phyloP scores from a whole-genome alignment of 1,139 yeast species.

The Petasospora fabianii region DNA sequence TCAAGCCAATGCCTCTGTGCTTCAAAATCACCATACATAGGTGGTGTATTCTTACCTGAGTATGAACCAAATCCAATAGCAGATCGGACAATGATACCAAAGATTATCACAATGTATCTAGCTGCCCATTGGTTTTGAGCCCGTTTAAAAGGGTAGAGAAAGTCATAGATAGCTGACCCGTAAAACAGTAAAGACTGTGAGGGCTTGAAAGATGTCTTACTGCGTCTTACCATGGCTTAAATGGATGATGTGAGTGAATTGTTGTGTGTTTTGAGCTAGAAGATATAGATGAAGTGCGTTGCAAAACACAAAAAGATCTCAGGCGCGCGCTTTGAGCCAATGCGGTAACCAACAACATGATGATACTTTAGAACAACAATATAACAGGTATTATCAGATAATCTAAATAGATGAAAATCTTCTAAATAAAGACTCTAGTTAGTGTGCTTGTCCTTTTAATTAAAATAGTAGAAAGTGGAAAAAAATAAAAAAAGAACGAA shows the following conservation, averaged over 20 bases:
- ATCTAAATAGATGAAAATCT: neutral
- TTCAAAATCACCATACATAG: constrained; percentile 93
- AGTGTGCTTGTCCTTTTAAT: neutral
- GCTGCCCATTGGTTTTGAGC: constrained; percentile 92
- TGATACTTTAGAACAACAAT: no score
- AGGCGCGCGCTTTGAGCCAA: no score
- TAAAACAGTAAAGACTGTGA: constrained; percentile 31
- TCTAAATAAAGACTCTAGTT: no score
- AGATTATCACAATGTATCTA: constrained; percentile 67
- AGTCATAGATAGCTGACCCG: constrained; percentile 54
- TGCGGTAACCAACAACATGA: no score
- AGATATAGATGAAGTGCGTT: no score
- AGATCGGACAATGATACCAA: constrained; percentile 72
- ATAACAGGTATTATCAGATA: no score
- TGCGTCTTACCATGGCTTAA: no score
- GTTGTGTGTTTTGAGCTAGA: no score
- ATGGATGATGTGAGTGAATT: constrained; percentile 2
- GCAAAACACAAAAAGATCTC: no score
- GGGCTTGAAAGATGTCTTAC: no score
- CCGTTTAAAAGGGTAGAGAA: constrained; percentile 55
- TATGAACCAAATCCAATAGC: constrained; percentile 89
- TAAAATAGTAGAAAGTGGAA: neutral
- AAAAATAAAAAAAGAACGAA: constrained; percentile 9
- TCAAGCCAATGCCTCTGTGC: constrained; percentile 99
- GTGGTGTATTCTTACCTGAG: constrained; percentile 67